Evolutionary conservation across 176 grass and related monocot species (phyloP).

Genomic region (Canna indica): DNA sequence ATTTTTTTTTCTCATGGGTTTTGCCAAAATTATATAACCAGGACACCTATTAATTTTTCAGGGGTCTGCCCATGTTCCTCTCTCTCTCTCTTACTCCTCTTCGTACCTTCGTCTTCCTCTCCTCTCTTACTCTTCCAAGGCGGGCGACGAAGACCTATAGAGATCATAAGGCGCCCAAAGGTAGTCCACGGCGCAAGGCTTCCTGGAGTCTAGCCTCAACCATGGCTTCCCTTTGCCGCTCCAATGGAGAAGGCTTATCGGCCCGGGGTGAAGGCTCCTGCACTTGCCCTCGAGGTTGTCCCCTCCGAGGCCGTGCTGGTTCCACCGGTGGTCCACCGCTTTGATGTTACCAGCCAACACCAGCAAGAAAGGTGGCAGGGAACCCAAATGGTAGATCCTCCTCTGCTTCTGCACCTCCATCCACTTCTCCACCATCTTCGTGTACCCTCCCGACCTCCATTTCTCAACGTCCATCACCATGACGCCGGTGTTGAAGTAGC

Average conservation of each 20-base stretch:
- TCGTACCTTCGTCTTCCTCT: neutral
- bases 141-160: neutral
- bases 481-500: constrained; percentile 7
- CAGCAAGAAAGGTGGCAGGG: neutral
- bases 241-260: constrained; percentile 3
- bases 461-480: neutral
- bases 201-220: neutral
- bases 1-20: too few relatives aligned
- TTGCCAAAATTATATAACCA: too few relatives aligned
- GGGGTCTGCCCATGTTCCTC: neutral
- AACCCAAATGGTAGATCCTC: neutral
- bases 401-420: neutral
- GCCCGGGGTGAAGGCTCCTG: neutral
- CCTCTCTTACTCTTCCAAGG: neutral
- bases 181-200: constrained; percentile 1
- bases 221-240: constrained; percentile 3
- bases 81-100: neutral
- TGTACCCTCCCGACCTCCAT: neutral
- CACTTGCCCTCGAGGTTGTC: constrained; percentile 36
- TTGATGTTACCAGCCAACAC: neutral
- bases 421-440: neutral
- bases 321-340: constrained; percentile 47
- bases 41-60: too few relatives aligned
- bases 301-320: constrained; percentile 69
- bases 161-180: neutral